A percentile compares a stretch with the other conserved stretches of the same genome.
phyloP scores from a whole-genome alignment of 1,139 yeast species.

The Yamadazyma trypodendri region DNA sequence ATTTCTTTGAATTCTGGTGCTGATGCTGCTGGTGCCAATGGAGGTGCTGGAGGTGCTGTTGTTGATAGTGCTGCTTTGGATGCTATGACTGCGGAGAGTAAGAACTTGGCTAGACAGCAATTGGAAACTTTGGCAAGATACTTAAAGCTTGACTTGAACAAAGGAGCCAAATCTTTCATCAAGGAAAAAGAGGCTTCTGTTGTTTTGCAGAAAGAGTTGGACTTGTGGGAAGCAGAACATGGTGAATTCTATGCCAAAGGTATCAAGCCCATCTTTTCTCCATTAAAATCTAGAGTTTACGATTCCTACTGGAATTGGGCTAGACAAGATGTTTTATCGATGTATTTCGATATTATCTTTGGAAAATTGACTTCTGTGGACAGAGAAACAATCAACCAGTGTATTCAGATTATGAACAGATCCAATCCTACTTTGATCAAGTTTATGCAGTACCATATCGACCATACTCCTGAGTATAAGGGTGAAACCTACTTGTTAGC shows the following conservation, averaged over 20 bases:
- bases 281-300: constrained; percentile 91
- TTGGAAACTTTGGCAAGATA: constrained; percentile 93
- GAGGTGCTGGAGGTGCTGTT: constrained; percentile 76
- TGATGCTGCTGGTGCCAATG: constrained; percentile 49
- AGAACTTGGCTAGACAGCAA: constrained; percentile 89
- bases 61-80: constrained; percentile 96
- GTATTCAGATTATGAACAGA: constrained; percentile 97
- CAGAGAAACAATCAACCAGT: constrained; percentile 93
- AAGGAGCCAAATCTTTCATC: constrained; percentile 83
- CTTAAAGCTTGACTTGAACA: constrained; percentile 85
- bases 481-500: constrained; percentile 91
- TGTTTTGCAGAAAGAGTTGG: constrained; percentile 84
- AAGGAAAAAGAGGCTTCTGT: constrained; percentile 87
- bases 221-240: constrained; percentile 89
- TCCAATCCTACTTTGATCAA: constrained; percentile 91
- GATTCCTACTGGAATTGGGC: constrained; percentile 99
- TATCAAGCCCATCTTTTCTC: constrained; percentile 84
- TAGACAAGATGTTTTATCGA: constrained; percentile 89
- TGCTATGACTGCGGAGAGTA: constrained; percentile 88
- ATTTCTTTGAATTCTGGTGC: constrained; percentile 70
- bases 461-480: constrained; percentile 83
- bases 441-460: constrained; percentile 96
- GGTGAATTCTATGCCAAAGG: constrained; percentile 95
- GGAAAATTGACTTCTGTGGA: constrained; percentile 89
- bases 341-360: constrained; percentile 94